Conservation (phyloP, 2,329 filamentous ascomycete genomes). For the Penicillium hordei region DNA sequence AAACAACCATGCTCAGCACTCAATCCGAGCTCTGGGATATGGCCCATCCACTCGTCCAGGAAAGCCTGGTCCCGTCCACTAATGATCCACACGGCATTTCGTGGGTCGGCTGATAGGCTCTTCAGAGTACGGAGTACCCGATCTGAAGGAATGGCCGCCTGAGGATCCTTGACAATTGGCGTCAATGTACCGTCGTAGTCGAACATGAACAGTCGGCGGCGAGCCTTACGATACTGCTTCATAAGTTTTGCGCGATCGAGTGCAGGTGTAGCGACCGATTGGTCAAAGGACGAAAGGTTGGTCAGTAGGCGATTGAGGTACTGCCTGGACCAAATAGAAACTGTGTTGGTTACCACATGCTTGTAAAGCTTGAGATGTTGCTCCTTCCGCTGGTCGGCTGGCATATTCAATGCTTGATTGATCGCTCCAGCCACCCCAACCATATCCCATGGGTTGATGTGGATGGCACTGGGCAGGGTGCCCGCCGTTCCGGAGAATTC, state of each 20-base stretch:
- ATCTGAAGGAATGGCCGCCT: conserved; percentile 82
- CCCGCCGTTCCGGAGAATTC: conserved; percentile 95
- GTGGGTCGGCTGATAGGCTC: conserved; percentile 72
- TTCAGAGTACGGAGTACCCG: conserved; percentile 77
- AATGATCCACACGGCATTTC: conserved; percentile 97
- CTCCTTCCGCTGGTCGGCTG: conserved; percentile 60
- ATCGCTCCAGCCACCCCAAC: conserved; percentile 81
- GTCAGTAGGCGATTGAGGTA: conserved; percentile 77
- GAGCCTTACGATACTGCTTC: conserved; percentile 69
- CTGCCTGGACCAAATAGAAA: conserved; percentile 80
- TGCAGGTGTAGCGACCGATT: conserved; percentile 73
- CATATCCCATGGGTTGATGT: conserved; percentile 96
- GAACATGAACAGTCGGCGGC: conserved; percentile 91
- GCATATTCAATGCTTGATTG: conserved; percentile 76
- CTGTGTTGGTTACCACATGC: conserved; percentile 81
- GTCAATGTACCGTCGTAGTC: conserved; percentile 98
- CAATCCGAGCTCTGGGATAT: conserved; percentile 84
- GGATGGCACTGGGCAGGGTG: conserved; percentile 79
- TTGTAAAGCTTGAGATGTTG: conserved; percentile 76
- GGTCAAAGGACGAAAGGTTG: conserved; percentile 74
- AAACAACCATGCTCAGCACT: conserved; percentile 97
- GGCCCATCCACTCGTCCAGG: conserved; percentile 85
- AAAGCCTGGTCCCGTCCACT: conserved; percentile 92
- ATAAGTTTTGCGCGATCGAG: conserved; percentile 74
- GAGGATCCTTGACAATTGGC: conserved; percentile 88